These are phyloP conservation scores for Eremomyces bilateralis DNA, from an alignment of 495 filamentous ascomycete species.

Conservation along the genomic window DNA sequence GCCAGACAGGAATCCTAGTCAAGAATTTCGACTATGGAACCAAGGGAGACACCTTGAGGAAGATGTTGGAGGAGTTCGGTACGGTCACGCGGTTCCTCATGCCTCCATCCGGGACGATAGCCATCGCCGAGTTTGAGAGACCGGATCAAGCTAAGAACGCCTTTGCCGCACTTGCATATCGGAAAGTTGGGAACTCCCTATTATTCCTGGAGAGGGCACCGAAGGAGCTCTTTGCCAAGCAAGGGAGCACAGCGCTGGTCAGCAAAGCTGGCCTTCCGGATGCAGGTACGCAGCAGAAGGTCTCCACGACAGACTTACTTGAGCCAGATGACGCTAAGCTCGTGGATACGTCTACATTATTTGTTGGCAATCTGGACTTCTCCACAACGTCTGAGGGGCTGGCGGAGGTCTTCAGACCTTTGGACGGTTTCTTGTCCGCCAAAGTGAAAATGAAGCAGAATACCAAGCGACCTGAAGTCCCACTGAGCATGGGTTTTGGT, in stretches of 20 bases:
- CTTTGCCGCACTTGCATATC: slow-evolving; percentile 65
- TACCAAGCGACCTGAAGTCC: slow-evolving; percentile 59
- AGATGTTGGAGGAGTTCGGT: slow-evolving; percentile 50
- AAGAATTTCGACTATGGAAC: slow-evolving; percentile 88
- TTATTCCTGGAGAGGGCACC: slow-evolving; percentile 89
- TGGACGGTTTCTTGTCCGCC: slow-evolving; percentile 71
- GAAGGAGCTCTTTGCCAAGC: slow-evolving; percentile 44
- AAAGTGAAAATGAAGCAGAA: slow-evolving; percentile 74
- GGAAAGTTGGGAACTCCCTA: slow-evolving; percentile 73
- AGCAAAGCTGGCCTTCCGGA: slow-evolving; percentile 4
- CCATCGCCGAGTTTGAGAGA: slow-evolving; percentile 69
- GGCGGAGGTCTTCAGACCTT: slow-evolving; percentile 47
- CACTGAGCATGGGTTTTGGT: slow-evolving; percentile 88
- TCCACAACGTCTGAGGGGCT: slow-evolving; percentile 57
- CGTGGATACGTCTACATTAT: slow-evolving; percentile 54
- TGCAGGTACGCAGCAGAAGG: slow-evolving; percentile 15
- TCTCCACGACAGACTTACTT: slow-evolving; percentile 34
- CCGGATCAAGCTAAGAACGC: slow-evolving; percentile 59
- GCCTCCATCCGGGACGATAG: slow-evolving; percentile 80
- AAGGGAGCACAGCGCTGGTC: slow-evolving; percentile 9
- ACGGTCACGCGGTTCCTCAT: slow-evolving; percentile 58
- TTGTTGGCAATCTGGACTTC: slow-evolving; percentile 85
- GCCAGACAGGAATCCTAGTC: slow-evolving; percentile 71
- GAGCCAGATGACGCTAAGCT: slow-evolving; percentile 25
- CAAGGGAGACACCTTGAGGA: slow-evolving; percentile 39